Percentiles rank a stretch among this genome's conserved stretches.
Conservation (phyloP, 192 early-diverging fungal species). For the Coemansia sp. region DNA sequence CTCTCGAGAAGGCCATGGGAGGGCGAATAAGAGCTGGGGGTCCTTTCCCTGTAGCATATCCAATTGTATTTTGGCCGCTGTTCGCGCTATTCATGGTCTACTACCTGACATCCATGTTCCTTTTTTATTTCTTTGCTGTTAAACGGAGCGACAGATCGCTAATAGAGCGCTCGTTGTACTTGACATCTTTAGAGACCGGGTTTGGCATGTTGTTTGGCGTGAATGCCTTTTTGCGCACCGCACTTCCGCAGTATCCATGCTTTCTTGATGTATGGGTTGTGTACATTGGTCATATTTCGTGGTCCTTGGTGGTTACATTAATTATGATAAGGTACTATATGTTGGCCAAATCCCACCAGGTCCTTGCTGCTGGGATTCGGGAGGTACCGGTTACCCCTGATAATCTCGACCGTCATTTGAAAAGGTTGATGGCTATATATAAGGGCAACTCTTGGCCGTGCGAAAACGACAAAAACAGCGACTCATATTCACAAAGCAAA, state of each 20-base stretch:
- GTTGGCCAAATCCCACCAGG: slow-evolving; percentile 7
- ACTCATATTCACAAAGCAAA: not conserved
- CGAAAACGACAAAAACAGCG: not conserved
- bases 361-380: slow-evolving; percentile 7
- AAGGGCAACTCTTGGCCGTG: not conserved
- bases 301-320: slow-evolving; percentile 10
- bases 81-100: slow-evolving; percentile 17
- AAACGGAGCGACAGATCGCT: slow-evolving; percentile 15
- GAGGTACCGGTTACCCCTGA: slow-evolving; percentile 11
- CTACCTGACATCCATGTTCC: slow-evolving; percentile 4
- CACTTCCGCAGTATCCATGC: slow-evolving; percentile 18
- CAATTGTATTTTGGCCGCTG: slow-evolving; percentile 20
- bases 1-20: not conserved
- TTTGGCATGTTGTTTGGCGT: slow-evolving; percentile 19
- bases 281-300: slow-evolving; percentile 10
- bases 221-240: slow-evolving; percentile 17
- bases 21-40: not conserved
- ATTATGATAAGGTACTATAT: slow-evolving; percentile 28
- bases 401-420: slow-evolving; percentile 11
- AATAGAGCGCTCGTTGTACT: slow-evolving; percentile 22
- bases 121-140: slow-evolving; percentile 15
- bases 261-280: slow-evolving; percentile 33
- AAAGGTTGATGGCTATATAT: not conserved
- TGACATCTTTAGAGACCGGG: slow-evolving; percentile 14
- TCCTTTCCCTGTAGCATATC: slow-evolving; percentile 4